Conservation (phyloP, 2,329 filamentous ascomycete genomes). For the Helicocarpus griseus region DNA sequence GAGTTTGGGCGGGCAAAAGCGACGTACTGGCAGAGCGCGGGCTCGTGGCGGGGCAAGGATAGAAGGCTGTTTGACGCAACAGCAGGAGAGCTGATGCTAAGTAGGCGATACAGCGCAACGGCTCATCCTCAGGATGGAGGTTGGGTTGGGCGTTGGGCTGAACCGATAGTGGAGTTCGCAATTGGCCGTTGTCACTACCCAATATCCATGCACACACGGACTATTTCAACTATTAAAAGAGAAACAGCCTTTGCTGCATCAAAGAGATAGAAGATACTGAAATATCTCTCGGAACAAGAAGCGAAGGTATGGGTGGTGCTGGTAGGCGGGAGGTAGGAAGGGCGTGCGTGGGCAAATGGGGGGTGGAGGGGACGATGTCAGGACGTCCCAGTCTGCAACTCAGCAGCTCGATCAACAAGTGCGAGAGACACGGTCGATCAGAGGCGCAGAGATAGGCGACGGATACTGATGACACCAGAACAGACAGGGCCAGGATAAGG, state of each 20-base stretch:
- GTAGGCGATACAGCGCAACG: conserved; percentile 8
- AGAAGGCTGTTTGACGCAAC: conserved; percentile 12
- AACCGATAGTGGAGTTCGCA: conserved; percentile 5
- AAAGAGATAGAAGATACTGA: background rate
- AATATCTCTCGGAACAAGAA: background rate
- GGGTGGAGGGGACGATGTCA: background rate
- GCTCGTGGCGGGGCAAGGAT: conserved; percentile 10
- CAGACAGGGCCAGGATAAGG: background rate
- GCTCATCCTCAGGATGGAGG: conserved; percentile 12
- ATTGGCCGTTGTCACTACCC: conserved; percentile 2
- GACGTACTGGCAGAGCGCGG: conserved; percentile 21
- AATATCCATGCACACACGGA: background rate
- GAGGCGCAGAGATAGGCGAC: conserved; percentile 1
- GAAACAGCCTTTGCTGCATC: background rate
- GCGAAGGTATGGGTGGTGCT: background rate
- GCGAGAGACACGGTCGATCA: background rate
- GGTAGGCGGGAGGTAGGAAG: background rate
- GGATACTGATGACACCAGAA: too few relatives aligned
- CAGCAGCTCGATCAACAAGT: conserved; percentile 2
- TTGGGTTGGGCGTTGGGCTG: conserved; percentile 4
- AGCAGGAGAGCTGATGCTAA: conserved; percentile 12
- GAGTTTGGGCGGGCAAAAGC: background rate
- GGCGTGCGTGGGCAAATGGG: background rate
- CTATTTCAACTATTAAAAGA: background rate
- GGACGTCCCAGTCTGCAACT: background rate